Evolutionary conservation across 257 asterid species (phyloP), one percentile per base, ranked within the genome.

Genomic region (Primulina tabacum): DNA sequence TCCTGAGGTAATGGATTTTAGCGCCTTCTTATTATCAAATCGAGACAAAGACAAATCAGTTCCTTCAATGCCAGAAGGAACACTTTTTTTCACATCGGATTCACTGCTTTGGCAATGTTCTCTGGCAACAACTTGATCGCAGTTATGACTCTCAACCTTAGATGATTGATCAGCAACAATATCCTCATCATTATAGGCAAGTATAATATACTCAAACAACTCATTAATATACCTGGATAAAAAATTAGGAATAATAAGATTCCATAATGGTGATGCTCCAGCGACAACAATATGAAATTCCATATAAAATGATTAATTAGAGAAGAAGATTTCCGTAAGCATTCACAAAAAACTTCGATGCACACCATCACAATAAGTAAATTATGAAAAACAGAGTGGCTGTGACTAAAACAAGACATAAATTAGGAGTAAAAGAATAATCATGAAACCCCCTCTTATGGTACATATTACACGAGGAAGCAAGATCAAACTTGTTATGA

Each of bases 221-320:
- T 92, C 90, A 81, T 92, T 92, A 47, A 89, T 75, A 74, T 81
- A 89, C 82, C 98, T 92, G 85, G 62, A 71, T 18, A 20, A 62
- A 56, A 61, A 10, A 40, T 11, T 11, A 64, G 64, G 72, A 72
- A 30, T 60, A 55, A 70, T 65, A 56, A 72, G 75, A 64, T 28
- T 68, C 73, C 66, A 70, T 65, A 69, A 55, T 37, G 64, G 75
- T 65, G 60, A 65, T 65, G 67, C 66, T 40, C 58, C 73, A 71
- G 29, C 62, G 52, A 43, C 8, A 17, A 69, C 62, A 69, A 67
- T 29, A 55, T 67, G 35, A 69, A 26, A 64, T 47, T 55, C 69
- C 62, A 52, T 62, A 47, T 20, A 65, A 57, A 73, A 71, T 18
- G 66, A 69, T 26, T 18, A 20, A 52, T n/a, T 34, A 9, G 26